These are phyloP conservation scores for Peterozyma xylosa DNA, from an alignment of 805 yeast genomes.

Conservation along the genomic window DNA sequence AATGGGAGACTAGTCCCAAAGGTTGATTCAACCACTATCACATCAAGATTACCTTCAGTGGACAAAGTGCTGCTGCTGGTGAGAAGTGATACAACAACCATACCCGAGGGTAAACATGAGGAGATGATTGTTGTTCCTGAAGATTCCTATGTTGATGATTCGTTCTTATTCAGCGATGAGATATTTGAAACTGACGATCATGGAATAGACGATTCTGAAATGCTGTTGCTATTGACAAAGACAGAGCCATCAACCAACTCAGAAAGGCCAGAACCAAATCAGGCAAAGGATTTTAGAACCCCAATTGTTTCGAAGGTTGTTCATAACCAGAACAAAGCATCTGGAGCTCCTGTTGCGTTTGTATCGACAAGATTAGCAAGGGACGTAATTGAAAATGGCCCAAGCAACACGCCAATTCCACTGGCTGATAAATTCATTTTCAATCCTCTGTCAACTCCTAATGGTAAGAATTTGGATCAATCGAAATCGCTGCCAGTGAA, in stretches of 20 bases:
- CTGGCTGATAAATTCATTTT: constrained; percentile 33
- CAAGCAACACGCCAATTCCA: constrained; percentile 12
- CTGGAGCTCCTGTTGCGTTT: constrained; percentile 29
- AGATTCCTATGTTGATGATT: constrained; percentile 32
- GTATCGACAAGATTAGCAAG: constrained; percentile 59
- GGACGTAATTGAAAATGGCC: constrained; percentile 40
- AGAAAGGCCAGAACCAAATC: neutral
- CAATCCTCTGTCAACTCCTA: constrained; percentile 51
- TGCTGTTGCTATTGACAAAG: constrained; percentile 11
- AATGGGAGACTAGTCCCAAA: constrained; percentile 8
- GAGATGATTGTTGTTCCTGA: constrained; percentile 6
- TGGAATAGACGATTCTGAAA: constrained; percentile 21
- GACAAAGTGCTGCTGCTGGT: neutral
- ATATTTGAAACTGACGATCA: constrained; percentile 20
- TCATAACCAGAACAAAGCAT: constrained; percentile 7
- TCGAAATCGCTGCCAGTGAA: constrained; percentile 59
- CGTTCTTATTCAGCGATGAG: constrained; percentile 45
- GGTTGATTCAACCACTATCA: neutral
- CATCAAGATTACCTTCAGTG: too few species aligned
- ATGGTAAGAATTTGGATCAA: constrained; percentile 59
- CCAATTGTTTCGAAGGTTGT: constrained; percentile 1
- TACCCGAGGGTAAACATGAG: neutral
- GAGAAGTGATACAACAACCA: neutral
- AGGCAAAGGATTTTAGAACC: constrained; percentile 1
- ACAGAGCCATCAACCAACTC: neutral